Percentiles rank a stretch among this genome's conserved stretches.
Evolutionary conservation across 2,329 filamentous ascomycete species (phyloP).

Genomic region (Botryosphaeria agaves): DNA sequence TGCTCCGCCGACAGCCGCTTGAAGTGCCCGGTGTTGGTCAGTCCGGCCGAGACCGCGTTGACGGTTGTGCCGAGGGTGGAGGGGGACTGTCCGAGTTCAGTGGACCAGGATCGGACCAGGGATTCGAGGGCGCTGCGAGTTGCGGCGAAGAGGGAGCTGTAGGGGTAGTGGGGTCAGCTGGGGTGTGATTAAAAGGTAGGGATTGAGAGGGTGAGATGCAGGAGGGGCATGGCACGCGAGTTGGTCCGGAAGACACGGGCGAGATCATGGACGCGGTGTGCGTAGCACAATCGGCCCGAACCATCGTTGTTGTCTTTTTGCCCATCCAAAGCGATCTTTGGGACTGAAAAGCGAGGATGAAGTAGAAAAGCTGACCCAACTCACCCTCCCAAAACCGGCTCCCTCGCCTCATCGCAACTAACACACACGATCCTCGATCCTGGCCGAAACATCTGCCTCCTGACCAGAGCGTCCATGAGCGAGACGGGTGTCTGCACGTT

Average conservation of each 20-base stretch:
- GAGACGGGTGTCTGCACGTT: conserved; percentile 11
- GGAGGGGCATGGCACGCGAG: neutral
- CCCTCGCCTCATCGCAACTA: conserved; percentile 6
- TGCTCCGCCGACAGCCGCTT: conserved; percentile 5
- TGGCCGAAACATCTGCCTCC: conserved; percentile 5
- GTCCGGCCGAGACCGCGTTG: conserved; percentile 12
- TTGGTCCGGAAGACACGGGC: neutral
- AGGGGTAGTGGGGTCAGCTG: conserved; percentile 3
- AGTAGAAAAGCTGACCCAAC: neutral
- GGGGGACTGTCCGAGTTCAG: conserved; percentile 6
- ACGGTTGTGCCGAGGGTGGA: conserved; percentile 6
- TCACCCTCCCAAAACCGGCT: neutral
- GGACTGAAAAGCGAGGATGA: neutral
- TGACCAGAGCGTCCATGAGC: conserved; percentile 10
- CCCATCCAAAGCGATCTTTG: too few relatives aligned
- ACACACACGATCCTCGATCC: conserved; percentile 10
- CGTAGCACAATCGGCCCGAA: too few relatives aligned
- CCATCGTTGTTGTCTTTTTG: too few relatives aligned
- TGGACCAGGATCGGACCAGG: conserved; percentile 10
- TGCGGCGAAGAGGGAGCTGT: conserved; percentile 3
- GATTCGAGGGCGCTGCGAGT: conserved; percentile 11
- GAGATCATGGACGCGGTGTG: too few relatives aligned
- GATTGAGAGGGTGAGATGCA: conserved; percentile 3
- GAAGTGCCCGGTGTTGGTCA: conserved; percentile 11
- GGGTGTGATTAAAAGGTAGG: neutral